Evolutionary conservation across 768 basidiomycete genomes (phyloP).

Genomic region (Pulveroboletus sp.): DNA sequence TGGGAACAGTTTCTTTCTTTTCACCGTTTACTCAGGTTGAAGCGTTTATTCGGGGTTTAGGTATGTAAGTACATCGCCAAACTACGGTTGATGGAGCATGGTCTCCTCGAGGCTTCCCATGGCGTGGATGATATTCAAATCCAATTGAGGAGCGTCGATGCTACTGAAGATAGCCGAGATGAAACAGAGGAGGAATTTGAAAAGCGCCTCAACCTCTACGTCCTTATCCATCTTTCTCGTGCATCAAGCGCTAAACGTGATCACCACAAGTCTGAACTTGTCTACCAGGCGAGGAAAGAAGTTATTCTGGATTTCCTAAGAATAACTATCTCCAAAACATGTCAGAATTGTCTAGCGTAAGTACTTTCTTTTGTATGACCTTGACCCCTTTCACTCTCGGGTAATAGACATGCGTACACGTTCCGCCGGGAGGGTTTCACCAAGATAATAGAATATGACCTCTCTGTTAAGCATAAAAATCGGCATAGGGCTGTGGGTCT

Average conservation of each 20-base stretch:
- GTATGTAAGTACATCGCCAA: slow-evolving; percentile 81
- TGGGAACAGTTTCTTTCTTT: slow-evolving; percentile 33
- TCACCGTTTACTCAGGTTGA: slow-evolving; percentile 5
- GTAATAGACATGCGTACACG: slow-evolving; percentile 67
- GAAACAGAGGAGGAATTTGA: slow-evolving; percentile 63
- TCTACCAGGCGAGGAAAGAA: slow-evolving; percentile 83
- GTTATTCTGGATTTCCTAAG: slow-evolving; percentile 79
- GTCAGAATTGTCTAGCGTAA: slow-evolving; percentile 83
- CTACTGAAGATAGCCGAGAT: slow-evolving; percentile 39
- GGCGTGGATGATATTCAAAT: slow-evolving; percentile 66
- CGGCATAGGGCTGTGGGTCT: slow-evolving; percentile 47
- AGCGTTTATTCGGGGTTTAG: slow-evolving; percentile 36
- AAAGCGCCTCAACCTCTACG: slow-evolving; percentile 59
- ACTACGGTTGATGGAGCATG: slow-evolving; percentile 82
- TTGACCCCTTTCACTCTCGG: slow-evolving; percentile 5
- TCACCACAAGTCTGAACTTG: slow-evolving; percentile 81
- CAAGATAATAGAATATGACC: slow-evolving; percentile 92
- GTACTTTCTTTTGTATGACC: slow-evolving; percentile 29
- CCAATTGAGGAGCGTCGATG: slow-evolving; percentile 29
- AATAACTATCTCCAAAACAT: slow-evolving; percentile 61
- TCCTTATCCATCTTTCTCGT: slow-evolving; percentile 43
- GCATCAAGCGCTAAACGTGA: slow-evolving; percentile 62
- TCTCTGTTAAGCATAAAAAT: slow-evolving; percentile 73
- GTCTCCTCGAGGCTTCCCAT: slow-evolving; percentile 78
- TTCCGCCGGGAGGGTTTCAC: slow-evolving; percentile 92